Evolutionary conservation across 805 yeast genomes (phyloP).

Genomic region (Ogataea wickerhamii): DNA sequence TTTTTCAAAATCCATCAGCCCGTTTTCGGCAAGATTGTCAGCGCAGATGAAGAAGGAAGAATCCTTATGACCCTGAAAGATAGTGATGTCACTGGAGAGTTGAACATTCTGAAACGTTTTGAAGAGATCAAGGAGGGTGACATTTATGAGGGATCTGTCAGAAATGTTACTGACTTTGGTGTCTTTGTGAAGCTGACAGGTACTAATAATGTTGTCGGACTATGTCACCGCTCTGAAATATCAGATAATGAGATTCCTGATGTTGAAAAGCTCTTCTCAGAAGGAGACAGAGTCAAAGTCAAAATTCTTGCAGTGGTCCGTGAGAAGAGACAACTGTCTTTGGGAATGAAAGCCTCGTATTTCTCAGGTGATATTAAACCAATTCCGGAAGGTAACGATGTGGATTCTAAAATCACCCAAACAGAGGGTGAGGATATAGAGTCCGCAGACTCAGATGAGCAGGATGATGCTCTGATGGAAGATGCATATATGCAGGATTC

Average conservation of each 20-base stretch:
- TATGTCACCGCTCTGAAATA: constrained; percentile 82
- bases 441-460: constrained; percentile 14
- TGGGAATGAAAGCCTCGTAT: constrained; percentile 94
- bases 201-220: constrained; percentile 71
- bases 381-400: neutral
- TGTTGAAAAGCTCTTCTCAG: constrained; percentile 64
- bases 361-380: constrained; percentile 38
- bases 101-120: constrained; percentile 53
- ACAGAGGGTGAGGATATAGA: constrained; percentile 27
- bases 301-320: constrained; percentile 61
- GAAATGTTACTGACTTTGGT: constrained; percentile 81
- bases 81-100: constrained; percentile 71
- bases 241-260: constrained; percentile 65
- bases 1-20: constrained; percentile 66
- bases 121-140: constrained; percentile 70
- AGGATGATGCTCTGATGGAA: constrained; percentile 29
- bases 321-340: constrained; percentile 70
- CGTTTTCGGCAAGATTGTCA: constrained; percentile 69
- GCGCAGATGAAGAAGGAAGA: constrained; percentile 58
- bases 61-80: constrained; percentile 77
- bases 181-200: constrained; percentile 81
- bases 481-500: constrained; percentile 28
- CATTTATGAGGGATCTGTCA: constrained; percentile 72
- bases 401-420: constrained; percentile 5
- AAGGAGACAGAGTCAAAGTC: constrained; percentile 89